Evolutionary conservation across 1,284 basidiomycete species (phyloP).

Genomic region (Puccinia horiana): DNA sequence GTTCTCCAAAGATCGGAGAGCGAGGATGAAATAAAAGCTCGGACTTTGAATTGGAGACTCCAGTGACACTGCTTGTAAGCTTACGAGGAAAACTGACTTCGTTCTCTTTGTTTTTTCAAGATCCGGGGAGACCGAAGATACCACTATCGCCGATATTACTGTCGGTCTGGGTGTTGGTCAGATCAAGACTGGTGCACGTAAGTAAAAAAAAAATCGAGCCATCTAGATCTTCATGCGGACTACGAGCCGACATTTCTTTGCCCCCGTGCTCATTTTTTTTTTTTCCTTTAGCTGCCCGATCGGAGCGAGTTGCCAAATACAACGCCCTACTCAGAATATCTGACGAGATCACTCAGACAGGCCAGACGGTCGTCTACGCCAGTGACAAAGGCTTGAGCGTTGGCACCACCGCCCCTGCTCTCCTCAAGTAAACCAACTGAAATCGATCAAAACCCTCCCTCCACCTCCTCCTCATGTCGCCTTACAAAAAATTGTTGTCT

Average conservation of each 20-base stretch:
- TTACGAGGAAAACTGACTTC: not conserved
- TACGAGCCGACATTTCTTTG: conserved; percentile 4
- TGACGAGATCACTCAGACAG: conserved; percentile 53
- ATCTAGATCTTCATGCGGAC: not conserved
- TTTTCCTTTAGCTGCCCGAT: conserved; percentile 35
- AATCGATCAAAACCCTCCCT: not conserved
- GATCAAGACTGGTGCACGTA: conserved; percentile 90
- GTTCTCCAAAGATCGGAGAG: not conserved
- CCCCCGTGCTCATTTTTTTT: not conserved
- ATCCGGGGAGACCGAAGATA: conserved; percentile 60
- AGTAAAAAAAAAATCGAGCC: conserved; percentile 11
- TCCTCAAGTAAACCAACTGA: conserved; percentile 23
- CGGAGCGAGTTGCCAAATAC: conserved; percentile 58
- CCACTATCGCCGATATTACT: conserved; percentile 92
- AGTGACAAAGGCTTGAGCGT: conserved; percentile 37
- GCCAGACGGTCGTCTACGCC: conserved; percentile 34
- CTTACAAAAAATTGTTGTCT: not conserved
- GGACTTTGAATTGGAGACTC: not conserved
- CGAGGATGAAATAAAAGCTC: not conserved
- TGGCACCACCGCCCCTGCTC: conserved; percentile 39
- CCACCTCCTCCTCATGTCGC: not conserved
- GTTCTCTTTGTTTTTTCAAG: not conserved
- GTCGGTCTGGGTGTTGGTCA: conserved; percentile 91
- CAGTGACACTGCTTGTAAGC: not conserved
- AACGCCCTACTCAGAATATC: conserved; percentile 55